phyloP scores from a whole-genome alignment of 495 filamentous ascomycete genomes.

The Aspergillus mulundensis region DNA sequence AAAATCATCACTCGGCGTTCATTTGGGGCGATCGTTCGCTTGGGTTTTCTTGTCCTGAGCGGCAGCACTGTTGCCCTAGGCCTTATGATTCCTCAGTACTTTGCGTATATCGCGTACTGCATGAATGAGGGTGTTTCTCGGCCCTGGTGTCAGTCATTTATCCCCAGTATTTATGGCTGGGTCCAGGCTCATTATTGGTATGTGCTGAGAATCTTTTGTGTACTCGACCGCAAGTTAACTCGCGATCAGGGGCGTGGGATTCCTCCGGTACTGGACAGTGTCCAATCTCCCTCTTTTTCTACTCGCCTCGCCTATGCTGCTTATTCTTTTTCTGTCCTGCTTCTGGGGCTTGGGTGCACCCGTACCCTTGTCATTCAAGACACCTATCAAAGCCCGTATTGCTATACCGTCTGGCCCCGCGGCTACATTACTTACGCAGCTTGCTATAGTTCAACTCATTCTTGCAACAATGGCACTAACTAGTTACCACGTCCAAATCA shows the following conservation, averaged over 20 bases:
- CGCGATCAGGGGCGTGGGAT: slow-evolving; percentile 70
- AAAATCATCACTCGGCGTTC: slow-evolving; percentile 28
- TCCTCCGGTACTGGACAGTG: slow-evolving; percentile 85
- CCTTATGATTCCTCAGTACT: slow-evolving; percentile 63
- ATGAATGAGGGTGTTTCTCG: slow-evolving; percentile 32
- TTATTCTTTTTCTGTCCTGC: slow-evolving; percentile 60
- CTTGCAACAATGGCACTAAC: slow-evolving; percentile 65
- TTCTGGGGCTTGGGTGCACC: slow-evolving; percentile 41
- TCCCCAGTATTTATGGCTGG: slow-evolving; percentile 87
- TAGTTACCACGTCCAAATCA: slow-evolving; percentile 88
- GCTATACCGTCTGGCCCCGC: slow-evolving; percentile 29
- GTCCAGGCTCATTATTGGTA: slow-evolving; percentile 92
- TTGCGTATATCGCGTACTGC: slow-evolving; percentile 76
- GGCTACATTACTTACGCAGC: slow-evolving; percentile 45
- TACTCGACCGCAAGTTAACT: slow-evolving; percentile 13
- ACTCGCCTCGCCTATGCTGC: slow-evolving; percentile 73
- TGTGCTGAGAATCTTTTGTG: slow-evolving; percentile 13
- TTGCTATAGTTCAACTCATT: slow-evolving; percentile 67
- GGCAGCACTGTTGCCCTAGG: slow-evolving; percentile 65
- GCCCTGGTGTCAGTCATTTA: slow-evolving; percentile 66
- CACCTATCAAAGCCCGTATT: slow-evolving; percentile 14
- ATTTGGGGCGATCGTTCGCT: slow-evolving; percentile 32
- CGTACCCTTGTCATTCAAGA: slow-evolving; percentile 7
- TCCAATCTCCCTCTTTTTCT: slow-evolving; percentile 86
- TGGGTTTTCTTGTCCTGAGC: slow-evolving; percentile 55